These are phyloP conservation scores for Amanita polypyramis DNA, from an alignment of 768 basidiomycete species.

Conservation along the genomic window DNA sequence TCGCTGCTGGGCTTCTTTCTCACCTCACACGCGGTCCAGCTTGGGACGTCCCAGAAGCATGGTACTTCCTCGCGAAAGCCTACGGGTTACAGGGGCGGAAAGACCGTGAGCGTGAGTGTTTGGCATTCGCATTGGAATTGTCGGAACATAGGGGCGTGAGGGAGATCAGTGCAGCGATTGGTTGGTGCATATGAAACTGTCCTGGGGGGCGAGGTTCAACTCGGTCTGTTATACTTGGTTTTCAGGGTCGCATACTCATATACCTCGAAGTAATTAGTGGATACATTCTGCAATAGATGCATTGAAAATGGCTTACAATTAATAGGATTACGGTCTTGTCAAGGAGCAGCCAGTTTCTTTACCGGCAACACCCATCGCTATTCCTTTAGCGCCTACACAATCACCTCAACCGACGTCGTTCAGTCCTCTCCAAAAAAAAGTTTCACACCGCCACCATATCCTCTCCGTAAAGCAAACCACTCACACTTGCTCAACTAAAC, in stretches of 20 bases:
- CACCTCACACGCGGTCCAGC: constrained; percentile 70
- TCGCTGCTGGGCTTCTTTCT: constrained; percentile 73
- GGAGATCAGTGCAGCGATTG: constrained; percentile 51
- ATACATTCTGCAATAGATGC: too few relatives aligned
- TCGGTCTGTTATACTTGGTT: too few relatives aligned
- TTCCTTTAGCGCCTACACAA: constrained; percentile 19
- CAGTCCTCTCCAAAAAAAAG: constrained; percentile 67
- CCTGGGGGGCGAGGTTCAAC: too few relatives aligned
- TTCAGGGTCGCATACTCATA: too few relatives aligned
- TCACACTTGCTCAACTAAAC: constrained; percentile 82
- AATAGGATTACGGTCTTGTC: too few relatives aligned
- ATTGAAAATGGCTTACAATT: too few relatives aligned
- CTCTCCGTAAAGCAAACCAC: constrained; percentile 91
- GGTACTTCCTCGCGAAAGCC: constrained; percentile 84
- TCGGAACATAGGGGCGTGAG: constrained; percentile 55
- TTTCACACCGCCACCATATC: constrained; percentile 89
- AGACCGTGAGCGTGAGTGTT: constrained; percentile 64
- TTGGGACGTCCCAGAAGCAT: constrained; percentile 91
- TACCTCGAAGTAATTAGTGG: too few relatives aligned
- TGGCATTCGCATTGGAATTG: constrained; percentile 56
- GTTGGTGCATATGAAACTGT: constrained; percentile 51
- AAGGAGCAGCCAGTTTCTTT: neutral
- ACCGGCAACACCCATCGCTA: neutral
- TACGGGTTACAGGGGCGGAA: constrained; percentile 66
- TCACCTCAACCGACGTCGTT: constrained; percentile 29